Base-by-base conservation (phyloP, 208 protist genomes). In the Crithidia bombi region DNA sequence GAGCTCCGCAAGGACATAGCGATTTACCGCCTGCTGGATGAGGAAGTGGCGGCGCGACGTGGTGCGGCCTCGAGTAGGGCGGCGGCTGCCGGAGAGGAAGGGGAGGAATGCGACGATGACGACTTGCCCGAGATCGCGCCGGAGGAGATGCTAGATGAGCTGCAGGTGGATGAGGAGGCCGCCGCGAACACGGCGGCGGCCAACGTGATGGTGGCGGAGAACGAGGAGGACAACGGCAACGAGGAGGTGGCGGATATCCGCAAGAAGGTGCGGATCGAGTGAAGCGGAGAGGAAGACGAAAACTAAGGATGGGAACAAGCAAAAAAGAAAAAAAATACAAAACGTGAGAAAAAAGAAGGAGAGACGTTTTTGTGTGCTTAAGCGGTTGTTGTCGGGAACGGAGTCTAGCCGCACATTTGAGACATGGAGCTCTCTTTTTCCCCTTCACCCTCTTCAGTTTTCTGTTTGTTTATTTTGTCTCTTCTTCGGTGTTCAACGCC, bases 71-170 rank as follows among this genome's bases (percentile, higher is more conserved):
- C 54, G 9, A 41, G 44, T 25, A 54, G 36, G 1, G 68, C 47
- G 2, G 47, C 47, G 19, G 63, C 59, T n/a, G n/a, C n/a, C n/a
- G n/a, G n/a, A n/a, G n/a, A n/a, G 17, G 64, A 50, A 5, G 79
- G 47, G 28, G 68, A 78, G 32, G 78, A 78, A 43, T 84, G 75
- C 32, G 86, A 87, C 21, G 87, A 91, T 26, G 84, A 89, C 28
- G 90, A 89, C 25, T 66, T 78, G 14, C 88, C 87, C 25, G 68
- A 91, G 64, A 83, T 96, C 44, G 62, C 63, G 3, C 50, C 87
- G 33, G 91, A 96, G 63, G 91, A 96, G 75, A 74, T 96, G 75
- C 69, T 96, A 32, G 87, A 96, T 65, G 91, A 96, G 74, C 76
- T 96, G 44, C 70, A 86, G 61, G 82, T 94, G 56, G 81, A 84